Evolutionary conservation across 129 eudicot species (phyloP), one percentile per base, ranked within the genome.

Genomic region (Ambrosia artemisiifolia): DNA sequence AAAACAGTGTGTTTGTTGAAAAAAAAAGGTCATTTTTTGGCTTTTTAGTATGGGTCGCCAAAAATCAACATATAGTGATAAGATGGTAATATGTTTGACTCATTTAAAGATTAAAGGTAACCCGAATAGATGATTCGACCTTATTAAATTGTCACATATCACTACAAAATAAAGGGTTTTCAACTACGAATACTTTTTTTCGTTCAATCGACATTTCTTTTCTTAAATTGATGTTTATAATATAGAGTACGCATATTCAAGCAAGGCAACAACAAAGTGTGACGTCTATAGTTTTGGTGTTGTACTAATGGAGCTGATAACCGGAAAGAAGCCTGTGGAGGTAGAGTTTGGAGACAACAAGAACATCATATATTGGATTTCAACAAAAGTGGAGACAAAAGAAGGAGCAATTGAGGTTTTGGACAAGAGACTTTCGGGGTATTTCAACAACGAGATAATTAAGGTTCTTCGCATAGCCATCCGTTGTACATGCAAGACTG

Each of bases 261-360:
- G 87, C 82, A 85, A 87, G 82, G 95, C 96, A 42, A 89, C 96
- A 11, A 89, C 92, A 61, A 93, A 89, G 80, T 89, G 98, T 59
- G 98, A 93, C 35, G 94, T 93, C 24, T 93, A 89, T 70, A 93
- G 98, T 48, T 93, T 81, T 20, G 98, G 98, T n/a, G 98, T 93
- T 13, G 95, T 93, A 12, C 79, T 89, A 12, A 85, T 87, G 92
- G 98, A 93, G 69, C 83, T 93, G n/a, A 69, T 93, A 68, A 93
- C 95, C 0, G 98, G 98, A 68, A 89, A 85, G 78, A 89, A 84
- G 86, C 98, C 92, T 0, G 96, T 89, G 80, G 98, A 93, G 83
- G 73, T 83, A 14, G 98, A 93, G 85, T 93, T 85, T 49, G 98
- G 98, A 69, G 98, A 93, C 65, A 89, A 75, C 87, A 89, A 89